Conservation (phyloP, 2,329 filamentous ascomycete species). For the Penicillium sp. region DNA sequence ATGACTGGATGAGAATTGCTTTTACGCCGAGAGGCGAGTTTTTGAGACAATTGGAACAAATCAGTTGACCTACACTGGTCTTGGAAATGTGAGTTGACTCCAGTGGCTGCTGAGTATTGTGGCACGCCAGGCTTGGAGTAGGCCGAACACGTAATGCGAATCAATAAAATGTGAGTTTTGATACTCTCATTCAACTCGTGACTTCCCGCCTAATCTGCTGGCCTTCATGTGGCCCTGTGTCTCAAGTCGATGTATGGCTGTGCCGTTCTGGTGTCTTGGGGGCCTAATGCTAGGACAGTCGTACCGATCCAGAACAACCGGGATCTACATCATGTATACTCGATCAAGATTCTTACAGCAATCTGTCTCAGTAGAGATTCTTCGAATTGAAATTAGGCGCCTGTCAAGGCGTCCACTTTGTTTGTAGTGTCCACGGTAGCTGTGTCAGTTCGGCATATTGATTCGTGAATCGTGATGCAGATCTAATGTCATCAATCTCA, state of each 20-base stretch:
- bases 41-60: too few relatives aligned
- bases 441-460: not conserved
- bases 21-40: not conserved
- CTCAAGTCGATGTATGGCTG: not conserved
- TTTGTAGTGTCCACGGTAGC: not conserved
- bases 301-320: not conserved
- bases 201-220: not conserved
- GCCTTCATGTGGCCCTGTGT: not conserved
- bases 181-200: not conserved
- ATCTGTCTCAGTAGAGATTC: not conserved
- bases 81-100: not conserved
- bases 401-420: constrained; percentile 2
- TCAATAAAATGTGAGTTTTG: not conserved
- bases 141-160: not conserved
- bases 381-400: not conserved
- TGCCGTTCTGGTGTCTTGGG: not conserved
- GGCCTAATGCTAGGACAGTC: not conserved
- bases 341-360: not conserved
- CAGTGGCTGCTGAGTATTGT: not conserved
- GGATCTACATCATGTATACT: not conserved
- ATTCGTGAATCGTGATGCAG: not conserved
- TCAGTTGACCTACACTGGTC: too few relatives aligned
- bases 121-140: not conserved
- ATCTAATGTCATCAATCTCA: not conserved
- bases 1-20: constrained; percentile 6